A percentile compares a stretch with the other conserved stretches of the same genome.
phyloP scores from a whole-genome alignment of 139 green algal genomes.

The Picochlorum sp. region DNA sequence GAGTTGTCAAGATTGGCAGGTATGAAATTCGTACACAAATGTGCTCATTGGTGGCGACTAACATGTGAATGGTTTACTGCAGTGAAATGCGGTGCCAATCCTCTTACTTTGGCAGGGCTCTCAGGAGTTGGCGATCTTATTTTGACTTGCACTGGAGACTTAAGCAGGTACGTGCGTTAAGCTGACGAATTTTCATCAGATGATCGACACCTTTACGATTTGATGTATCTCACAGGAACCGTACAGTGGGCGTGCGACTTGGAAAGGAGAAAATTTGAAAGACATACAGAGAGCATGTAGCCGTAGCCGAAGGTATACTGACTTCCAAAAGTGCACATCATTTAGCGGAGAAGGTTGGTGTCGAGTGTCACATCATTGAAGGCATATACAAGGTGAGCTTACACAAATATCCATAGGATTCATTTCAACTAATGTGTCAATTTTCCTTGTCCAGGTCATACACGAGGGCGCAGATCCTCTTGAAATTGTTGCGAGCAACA shows the following conservation, averaged over 20 bases:
- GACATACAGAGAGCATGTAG: slow-evolving; percentile 49
- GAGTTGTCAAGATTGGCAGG: slow-evolving; percentile 61
- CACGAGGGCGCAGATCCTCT: slow-evolving; percentile 50
- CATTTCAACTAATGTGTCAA: neutral
- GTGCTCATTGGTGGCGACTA: neutral
- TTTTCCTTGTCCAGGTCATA: slow-evolving; percentile 1
- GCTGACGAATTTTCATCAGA: neutral
- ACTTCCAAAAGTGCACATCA: slow-evolving; percentile 49
- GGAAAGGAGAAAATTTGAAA: slow-evolving; percentile 47
- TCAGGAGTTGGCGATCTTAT: slow-evolving; percentile 79
- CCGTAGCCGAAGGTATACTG: slow-evolving; percentile 75
- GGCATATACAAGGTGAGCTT: slow-evolving; percentile 61
- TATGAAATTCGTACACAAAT: neutral
- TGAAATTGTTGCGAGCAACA: slow-evolving; percentile 27
- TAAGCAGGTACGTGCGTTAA: neutral
- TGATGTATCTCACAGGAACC: slow-evolving; percentile 39
- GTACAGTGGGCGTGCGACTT: slow-evolving; percentile 47
- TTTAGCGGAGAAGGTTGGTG: slow-evolving; percentile 42
- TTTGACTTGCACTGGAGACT: slow-evolving; percentile 69
- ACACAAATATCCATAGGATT: neutral
- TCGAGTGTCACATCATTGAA: slow-evolving; percentile 69
- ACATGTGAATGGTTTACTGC: slow-evolving; percentile 12
- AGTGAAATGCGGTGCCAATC: slow-evolving; percentile 58
- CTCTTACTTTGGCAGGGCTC: slow-evolving; percentile 70
- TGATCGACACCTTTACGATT: neutral